A percentile compares a stretch with the other conserved stretches of the same genome.
Evolutionary conservation across 805 yeast species (phyloP).

Genomic region (Candida nemodendra): DNA sequence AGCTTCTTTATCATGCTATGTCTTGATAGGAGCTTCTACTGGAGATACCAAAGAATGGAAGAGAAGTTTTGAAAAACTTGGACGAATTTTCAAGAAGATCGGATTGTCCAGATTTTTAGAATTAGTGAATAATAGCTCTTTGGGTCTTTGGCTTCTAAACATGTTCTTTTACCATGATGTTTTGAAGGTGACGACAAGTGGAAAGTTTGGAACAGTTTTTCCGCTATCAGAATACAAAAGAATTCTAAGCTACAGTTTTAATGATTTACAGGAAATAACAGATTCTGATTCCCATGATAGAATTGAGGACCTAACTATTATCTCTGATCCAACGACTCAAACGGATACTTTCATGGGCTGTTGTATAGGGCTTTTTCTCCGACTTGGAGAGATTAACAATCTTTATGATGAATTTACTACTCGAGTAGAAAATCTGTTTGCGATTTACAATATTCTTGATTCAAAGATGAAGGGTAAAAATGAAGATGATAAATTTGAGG

Average conservation of each 20-base stretch:
- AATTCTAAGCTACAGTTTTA: slow-evolving; percentile 9
- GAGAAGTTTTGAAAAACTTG: slow-evolving; percentile 17
- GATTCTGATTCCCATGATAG: no score
- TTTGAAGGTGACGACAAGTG: slow-evolving; percentile 21
- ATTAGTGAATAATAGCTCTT: slow-evolving; percentile 7
- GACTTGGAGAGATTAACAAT: slow-evolving; percentile 20
- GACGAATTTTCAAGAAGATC: slow-evolving; percentile 9
- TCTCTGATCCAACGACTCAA: no score
- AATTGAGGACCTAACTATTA: no score
- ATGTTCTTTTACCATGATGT: slow-evolving; percentile 27
- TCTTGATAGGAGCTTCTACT: slow-evolving; percentile 18
- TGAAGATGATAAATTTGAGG: slow-evolving; percentile 6
- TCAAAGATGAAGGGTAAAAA: slow-evolving; percentile 3
- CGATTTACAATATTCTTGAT: slow-evolving; percentile 3
- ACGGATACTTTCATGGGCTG: slow-evolving; percentile 18
- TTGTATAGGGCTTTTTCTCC: slow-evolving; percentile 19
- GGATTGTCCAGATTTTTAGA: slow-evolving; percentile 15
- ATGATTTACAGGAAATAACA: not conserved
- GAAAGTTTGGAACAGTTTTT: slow-evolving; percentile 22
- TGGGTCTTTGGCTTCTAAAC: slow-evolving; percentile 19
- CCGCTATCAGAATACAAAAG: slow-evolving; percentile 20
- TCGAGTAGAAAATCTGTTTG: slow-evolving; percentile 4
- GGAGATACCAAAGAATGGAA: slow-evolving; percentile 23
- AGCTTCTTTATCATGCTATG: slow-evolving; percentile 18
- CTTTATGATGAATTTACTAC: slow-evolving; percentile 11